Evolutionary conservation across 768 basidiomycete species (phyloP), one percentile per base, ranked within the genome.

Genomic region (Podaxis sp.): DNA sequence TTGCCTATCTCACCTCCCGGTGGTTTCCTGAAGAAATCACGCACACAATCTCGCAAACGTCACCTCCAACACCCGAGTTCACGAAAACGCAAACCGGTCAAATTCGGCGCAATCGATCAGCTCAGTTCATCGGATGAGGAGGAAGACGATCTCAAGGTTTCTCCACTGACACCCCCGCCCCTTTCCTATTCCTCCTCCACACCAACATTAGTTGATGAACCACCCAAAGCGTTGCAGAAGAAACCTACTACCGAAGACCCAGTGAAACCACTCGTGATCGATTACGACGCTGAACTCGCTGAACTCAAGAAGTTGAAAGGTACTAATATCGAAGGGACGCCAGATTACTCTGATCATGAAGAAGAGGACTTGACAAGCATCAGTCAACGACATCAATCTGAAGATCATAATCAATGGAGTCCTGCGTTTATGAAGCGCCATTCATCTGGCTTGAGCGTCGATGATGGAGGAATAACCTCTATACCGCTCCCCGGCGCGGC

Each of bases 391-490:
- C 17, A 58, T 58, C 19, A 63, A 30, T 36, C 38, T 15, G 24
- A 48, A 24, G 51, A 61, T 63, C 63, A 65, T n/a, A 66, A 52
- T 39, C 69, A 68, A 19, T 86, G 85, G 84, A 79, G 73, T 19
- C 85, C 86, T 0, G 80, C 69, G 0, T 87, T 87, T 69, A 70
- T 85, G 61, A 72, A 76, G 46, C 79, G 80, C 7, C 77, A 81
- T 65, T 70, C 61, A 64, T 59, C 57, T 38, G 67, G 7, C 52
- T 61, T 44, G 66, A 48, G 64, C 65, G 15, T 40, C 26, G n/a
- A 56, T 28, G 12, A 33, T 49, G 61, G 53, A 49, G 33, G 28
- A 33, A n/a, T 15, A 24, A 57, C 40, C 19, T 11, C 52, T 49
- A 28, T 54, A 30, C 56, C 52, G 36, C 39, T 36, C 12, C 61